These are phyloP conservation scores for Aureobasidium zeae DNA, from an alignment of 2,329 filamentous ascomycete species.

Conservation along the genomic window DNA sequence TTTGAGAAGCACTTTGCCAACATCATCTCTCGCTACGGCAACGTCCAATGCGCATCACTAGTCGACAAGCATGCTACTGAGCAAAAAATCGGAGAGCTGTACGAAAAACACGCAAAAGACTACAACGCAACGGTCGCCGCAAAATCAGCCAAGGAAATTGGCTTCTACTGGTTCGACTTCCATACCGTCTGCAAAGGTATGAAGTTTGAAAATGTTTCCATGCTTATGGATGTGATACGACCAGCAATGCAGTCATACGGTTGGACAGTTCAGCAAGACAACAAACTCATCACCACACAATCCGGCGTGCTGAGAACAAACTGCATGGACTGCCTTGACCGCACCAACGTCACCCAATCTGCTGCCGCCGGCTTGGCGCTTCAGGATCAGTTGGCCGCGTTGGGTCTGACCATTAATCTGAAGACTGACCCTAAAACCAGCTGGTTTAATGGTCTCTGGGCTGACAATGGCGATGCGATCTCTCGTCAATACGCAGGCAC, in stretches of 20 bases:
- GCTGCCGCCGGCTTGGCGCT: slow-evolving; percentile 78
- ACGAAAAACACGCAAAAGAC: slow-evolving; percentile 56
- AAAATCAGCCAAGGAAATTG: slow-evolving; percentile 45
- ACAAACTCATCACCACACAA: slow-evolving; percentile 44
- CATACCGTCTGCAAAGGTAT: slow-evolving; percentile 87
- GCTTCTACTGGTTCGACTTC: slow-evolving; percentile 96
- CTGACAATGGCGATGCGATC: slow-evolving; percentile 93
- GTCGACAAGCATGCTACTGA: slow-evolving; percentile 86
- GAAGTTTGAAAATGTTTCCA: slow-evolving; percentile 91
- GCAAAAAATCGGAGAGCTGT: slow-evolving; percentile 66
- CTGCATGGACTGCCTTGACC: slow-evolving; percentile 96
- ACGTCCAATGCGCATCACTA: slow-evolving; percentile 69
- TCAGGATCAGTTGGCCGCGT: slow-evolving; percentile 64
- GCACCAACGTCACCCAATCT: slow-evolving; percentile 92
- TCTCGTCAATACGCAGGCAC: slow-evolving; percentile 95
- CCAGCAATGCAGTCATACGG: slow-evolving; percentile 60
- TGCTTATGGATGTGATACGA: slow-evolving; percentile 62
- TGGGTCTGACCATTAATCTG: slow-evolving; percentile 66
- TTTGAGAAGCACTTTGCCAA: slow-evolving; percentile 71
- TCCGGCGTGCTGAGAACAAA: slow-evolving; percentile 81
- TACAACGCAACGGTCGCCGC: slow-evolving; percentile 55
- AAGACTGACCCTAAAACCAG: slow-evolving; percentile 68
- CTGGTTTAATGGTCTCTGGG: slow-evolving; percentile 97
- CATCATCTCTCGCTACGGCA: slow-evolving; percentile 61
- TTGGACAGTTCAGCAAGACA: slow-evolving; percentile 53